A percentile compares a stretch with the other conserved stretches of the same genome.
Evolutionary conservation across 257 asterid species (phyloP).

Genomic region (Coffea eugenioides): DNA sequence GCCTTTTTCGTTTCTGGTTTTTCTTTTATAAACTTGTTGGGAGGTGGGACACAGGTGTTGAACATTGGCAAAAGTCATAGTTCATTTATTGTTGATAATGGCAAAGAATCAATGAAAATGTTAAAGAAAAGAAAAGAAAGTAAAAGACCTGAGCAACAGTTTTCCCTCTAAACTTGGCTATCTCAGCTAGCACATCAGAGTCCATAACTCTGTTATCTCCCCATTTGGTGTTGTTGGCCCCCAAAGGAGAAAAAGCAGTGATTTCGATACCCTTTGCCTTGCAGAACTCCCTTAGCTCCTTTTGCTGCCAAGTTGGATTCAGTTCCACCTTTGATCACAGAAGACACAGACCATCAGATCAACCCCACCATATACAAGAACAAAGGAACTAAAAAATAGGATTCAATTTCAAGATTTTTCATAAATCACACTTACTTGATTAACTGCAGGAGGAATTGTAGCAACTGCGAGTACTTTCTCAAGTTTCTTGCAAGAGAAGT

Average conservation of each 20-base stretch:
- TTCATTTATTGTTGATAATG: not conserved
- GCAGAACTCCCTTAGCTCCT: constrained; percentile 45
- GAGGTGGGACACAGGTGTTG: too few species aligned
- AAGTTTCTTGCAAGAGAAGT: constrained; percentile 47
- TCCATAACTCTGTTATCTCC: constrained; percentile 52
- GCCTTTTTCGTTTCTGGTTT: too few species aligned
- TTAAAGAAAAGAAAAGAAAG: too few species aligned
- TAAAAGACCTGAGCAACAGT: constrained; percentile 48
- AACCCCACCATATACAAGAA: too few species aligned
- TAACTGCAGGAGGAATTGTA: constrained; percentile 54
- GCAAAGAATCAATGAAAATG: not conserved
- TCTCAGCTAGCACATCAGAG: constrained; percentile 34
- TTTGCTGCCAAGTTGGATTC: constrained; percentile 59
- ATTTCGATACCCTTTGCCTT: constrained; percentile 46
- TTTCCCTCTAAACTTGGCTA: constrained; percentile 45
- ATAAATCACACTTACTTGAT: constrained; percentile 38
- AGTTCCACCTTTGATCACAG: constrained; percentile 45
- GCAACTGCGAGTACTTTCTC: constrained; percentile 38
- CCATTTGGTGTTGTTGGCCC: constrained; percentile 61
- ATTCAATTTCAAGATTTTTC: not conserved
- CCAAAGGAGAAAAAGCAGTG: constrained; percentile 61
- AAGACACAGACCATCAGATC: not conserved
- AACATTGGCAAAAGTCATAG: not conserved
- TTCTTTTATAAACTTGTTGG: too few species aligned
- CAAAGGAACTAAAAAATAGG: too few species aligned